These are phyloP conservation scores for Ascochyta fabae DNA, from an alignment of 2,329 filamentous ascomycete species.

Conservation along the genomic window DNA sequence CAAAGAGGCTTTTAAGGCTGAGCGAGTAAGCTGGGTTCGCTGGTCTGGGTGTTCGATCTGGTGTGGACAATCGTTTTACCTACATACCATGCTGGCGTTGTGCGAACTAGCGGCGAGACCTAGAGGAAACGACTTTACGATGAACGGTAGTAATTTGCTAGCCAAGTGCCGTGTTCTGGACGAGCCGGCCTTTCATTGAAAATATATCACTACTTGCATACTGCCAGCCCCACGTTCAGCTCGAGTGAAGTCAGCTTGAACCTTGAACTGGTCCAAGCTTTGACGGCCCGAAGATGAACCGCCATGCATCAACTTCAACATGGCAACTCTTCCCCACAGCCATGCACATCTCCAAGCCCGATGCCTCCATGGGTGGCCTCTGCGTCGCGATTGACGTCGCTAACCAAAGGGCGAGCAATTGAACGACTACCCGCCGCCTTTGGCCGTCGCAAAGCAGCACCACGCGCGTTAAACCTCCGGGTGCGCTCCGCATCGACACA, in stretches of 20 bases:
- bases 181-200: slow-evolving; percentile 33
- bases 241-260: slow-evolving; percentile 7
- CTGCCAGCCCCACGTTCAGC: neutral
- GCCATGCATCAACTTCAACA: slow-evolving; percentile 33
- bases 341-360: slow-evolving; percentile 41
- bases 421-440: slow-evolving; percentile 32
- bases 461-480: slow-evolving; percentile 25
- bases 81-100: slow-evolving; percentile 14
- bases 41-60: slow-evolving; percentile 8
- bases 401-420: slow-evolving; percentile 36
- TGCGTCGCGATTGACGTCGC: slow-evolving; percentile 41
- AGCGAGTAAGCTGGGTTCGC: slow-evolving; percentile 14
- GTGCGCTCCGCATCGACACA: slow-evolving; percentile 50
- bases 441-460: slow-evolving; percentile 36
- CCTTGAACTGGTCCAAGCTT: slow-evolving; percentile 5
- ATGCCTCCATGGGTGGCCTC: slow-evolving; percentile 53
- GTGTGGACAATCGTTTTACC: slow-evolving; percentile 11
- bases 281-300: slow-evolving; percentile 34
- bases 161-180: slow-evolving; percentile 26
- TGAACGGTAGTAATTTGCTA: slow-evolving; percentile 41
- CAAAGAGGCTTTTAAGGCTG: slow-evolving; percentile 25
- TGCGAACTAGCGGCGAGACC: slow-evolving; percentile 27
- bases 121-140: slow-evolving; percentile 38
- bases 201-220: slow-evolving; percentile 26
- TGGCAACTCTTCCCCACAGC: slow-evolving; percentile 19